Percentiles rank a stretch among this genome's conserved stretches.
Evolutionary conservation across 208 protist genomes (phyloP).

Genomic region (Trypanosomatidae sp.): DNA sequence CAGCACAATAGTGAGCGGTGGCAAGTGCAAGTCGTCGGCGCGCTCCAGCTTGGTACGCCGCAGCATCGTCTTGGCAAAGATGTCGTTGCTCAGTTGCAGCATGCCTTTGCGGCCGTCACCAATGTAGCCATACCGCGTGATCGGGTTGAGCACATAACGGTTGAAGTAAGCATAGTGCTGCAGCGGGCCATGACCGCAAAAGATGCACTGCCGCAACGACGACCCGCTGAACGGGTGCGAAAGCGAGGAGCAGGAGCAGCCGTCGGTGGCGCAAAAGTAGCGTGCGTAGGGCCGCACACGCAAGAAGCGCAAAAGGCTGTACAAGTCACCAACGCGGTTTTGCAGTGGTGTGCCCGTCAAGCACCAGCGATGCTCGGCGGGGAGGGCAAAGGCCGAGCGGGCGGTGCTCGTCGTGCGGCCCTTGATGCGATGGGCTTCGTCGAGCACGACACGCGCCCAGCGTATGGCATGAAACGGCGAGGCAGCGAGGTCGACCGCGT

Average conservation of each 20-base stretch:
- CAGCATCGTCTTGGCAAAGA: slow-evolving; percentile 83
- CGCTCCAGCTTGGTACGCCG: slow-evolving; percentile 85
- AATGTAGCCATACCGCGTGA: slow-evolving; percentile 89
- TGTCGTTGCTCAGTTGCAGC: slow-evolving; percentile 78
- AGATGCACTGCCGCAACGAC: slow-evolving; percentile 61
- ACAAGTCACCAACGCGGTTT: slow-evolving; percentile 96
- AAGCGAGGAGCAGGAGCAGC: slow-evolving; percentile 82
- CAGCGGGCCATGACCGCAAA: slow-evolving; percentile 88
- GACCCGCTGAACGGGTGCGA: slow-evolving; percentile 79
- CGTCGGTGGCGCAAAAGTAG: slow-evolving; percentile 83
- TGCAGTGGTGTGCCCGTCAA: slow-evolving; percentile 94
- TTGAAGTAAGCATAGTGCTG: slow-evolving; percentile 92
- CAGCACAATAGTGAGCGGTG: slow-evolving; percentile 39
- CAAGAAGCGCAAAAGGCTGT: slow-evolving; percentile 94
- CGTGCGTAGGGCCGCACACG: slow-evolving; percentile 58
- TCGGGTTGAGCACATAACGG: slow-evolving; percentile 90
- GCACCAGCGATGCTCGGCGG: slow-evolving; percentile 79
- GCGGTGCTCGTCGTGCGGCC: slow-evolving; percentile 78
- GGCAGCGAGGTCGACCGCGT: slow-evolving; percentile 38
- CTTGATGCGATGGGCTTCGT: slow-evolving; percentile 91
- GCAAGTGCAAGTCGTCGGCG: slow-evolving; percentile 70
- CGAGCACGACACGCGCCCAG: slow-evolving; percentile 86
- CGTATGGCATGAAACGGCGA: slow-evolving; percentile 73
- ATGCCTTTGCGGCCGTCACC: slow-evolving; percentile 79
- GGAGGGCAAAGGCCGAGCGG: slow-evolving; percentile 69